These are phyloP conservation scores for Yamadazyma songkhlaensis DNA, from an alignment of 1,139 yeast species.

Conservation along the genomic window DNA sequence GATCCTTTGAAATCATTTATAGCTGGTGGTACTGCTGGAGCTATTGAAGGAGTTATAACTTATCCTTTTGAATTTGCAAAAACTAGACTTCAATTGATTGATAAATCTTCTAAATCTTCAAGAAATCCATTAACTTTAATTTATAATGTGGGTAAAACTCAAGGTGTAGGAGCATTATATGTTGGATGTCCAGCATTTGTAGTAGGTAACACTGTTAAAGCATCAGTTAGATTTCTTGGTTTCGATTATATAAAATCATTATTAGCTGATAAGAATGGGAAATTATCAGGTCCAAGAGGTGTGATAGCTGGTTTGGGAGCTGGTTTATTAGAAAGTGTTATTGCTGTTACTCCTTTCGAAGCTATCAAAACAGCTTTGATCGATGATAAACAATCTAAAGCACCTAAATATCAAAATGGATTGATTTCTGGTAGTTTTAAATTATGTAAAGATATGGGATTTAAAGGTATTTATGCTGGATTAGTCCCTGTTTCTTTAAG, in stretches of 20 bases:
- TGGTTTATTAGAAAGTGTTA: constrained; percentile 84
- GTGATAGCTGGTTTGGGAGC: constrained; percentile 96
- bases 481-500: constrained; percentile 89
- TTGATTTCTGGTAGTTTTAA: constrained; percentile 58
- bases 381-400: constrained; percentile 78
- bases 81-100: constrained; percentile 83
- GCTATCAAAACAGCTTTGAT: constrained; percentile 94
- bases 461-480: constrained; percentile 84
- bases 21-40: constrained; percentile 96
- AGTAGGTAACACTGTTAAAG: constrained; percentile 93
- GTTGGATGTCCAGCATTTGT: constrained; percentile 99
- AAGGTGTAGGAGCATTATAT: constrained; percentile 78
- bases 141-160: constrained; percentile 66
- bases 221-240: constrained; percentile 89
- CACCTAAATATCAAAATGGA: constrained; percentile 76
- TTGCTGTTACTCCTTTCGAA: constrained; percentile 96
- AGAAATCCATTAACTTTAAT: constrained; percentile 83
- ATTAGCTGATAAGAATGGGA: constrained; percentile 80
- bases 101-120: constrained; percentile 63
- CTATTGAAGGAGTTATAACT: constrained; percentile 84
- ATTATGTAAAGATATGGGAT: constrained; percentile 73
- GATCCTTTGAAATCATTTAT: constrained; percentile 74
- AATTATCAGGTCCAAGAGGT: constrained; percentile 85
- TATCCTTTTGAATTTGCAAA: constrained; percentile 98
- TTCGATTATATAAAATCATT: constrained; percentile 81